Evolutionary conservation across 2,329 filamentous ascomycete genomes (phyloP), one percentile per base, ranked within the genome.

Genomic region (Alternaria infectoria): DNA sequence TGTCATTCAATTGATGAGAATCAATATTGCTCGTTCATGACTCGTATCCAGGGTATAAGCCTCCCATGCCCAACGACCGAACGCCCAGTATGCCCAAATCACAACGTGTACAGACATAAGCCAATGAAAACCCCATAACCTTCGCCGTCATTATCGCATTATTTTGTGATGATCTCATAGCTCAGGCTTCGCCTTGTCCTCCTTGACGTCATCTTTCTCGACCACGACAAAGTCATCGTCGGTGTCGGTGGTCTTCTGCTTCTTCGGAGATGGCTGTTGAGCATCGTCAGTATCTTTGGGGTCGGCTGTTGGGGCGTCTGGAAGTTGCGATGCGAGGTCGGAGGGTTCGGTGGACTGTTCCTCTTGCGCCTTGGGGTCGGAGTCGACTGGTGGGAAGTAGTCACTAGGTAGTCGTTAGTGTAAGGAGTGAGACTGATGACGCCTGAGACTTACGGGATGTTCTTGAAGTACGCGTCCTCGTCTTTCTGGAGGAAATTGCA

Each of bases 401-500:
- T 67, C 72, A 13, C 79, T 81, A 54, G 12, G 13, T 17, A 8
- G n/a, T 10, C 1, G 57, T 55, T 52, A 74, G 67, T 54, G 43
- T 25, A 8, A 5, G 17, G 6, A 15, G 25, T 43, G 8, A 1
- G 51, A 26, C 11, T 10, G 6, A 12, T 13, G 3, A 15, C 15
- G 10, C 0, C 0, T 5, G 55, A 49, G 1, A 44, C 91, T 84
- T 81, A 97, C 93, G 94, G 92, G 11, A 97, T 80, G 36, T 84
- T 81, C 23, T 86, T 71, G 55, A 89, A 84, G 77, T 98, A 98
- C 0, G 91, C 90, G 43, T 82, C 80, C 62, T 91, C 88, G 72
- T 98, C 94, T 80, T 94, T 94, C 57, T 83, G 79, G 76, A 91
- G 84, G 78, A 97, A 97, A 15, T 90, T 92, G 74, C 94, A 94